Evolutionary conservation across 495 filamentous ascomycete genomes (phyloP).

Genomic region (Xanthoparmelia taractica): DNA sequence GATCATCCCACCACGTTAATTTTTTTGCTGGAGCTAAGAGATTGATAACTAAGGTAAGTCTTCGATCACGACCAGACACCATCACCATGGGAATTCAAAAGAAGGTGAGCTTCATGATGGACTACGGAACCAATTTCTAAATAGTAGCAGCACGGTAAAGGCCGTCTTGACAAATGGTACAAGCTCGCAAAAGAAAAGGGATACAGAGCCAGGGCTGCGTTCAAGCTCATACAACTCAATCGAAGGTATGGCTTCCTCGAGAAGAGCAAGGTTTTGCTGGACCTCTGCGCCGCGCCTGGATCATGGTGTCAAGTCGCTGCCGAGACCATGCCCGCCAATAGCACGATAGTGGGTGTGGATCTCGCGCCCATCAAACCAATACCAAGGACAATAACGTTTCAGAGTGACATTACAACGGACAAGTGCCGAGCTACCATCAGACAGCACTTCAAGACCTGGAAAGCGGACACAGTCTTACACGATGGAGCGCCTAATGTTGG

Average conservation of each 20-base stretch:
- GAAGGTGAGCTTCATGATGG: conserved; percentile 48
- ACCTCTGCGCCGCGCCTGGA: conserved; percentile 95
- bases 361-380: conserved; percentile 94
- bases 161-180: conserved; percentile 97
- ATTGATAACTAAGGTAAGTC: too few species aligned
- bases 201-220: conserved; percentile 90
- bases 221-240: conserved; percentile 98
- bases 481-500: conserved; percentile 98
- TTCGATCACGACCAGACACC: background rate
- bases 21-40: too few species aligned
- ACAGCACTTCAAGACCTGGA: conserved; percentile 90
- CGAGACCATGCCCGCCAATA: conserved; percentile 85
- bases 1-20: background rate
- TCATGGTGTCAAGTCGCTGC: conserved; percentile 99
- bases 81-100: conserved; percentile 89
- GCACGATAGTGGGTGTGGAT: conserved; percentile 91
- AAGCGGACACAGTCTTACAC: conserved; percentile 94
- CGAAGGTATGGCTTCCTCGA: conserved; percentile 98
- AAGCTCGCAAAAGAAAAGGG: conserved; percentile 97
- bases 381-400: conserved; percentile 85
- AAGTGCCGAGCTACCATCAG: conserved; percentile 91
- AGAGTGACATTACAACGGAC: conserved; percentile 96
- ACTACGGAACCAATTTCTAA: conserved; percentile 24
- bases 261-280: conserved; percentile 88
- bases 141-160: conserved; percentile 72